Conservation (phyloP, 257 asterid genomes). For the Galeopsis tetrahit region DNA sequence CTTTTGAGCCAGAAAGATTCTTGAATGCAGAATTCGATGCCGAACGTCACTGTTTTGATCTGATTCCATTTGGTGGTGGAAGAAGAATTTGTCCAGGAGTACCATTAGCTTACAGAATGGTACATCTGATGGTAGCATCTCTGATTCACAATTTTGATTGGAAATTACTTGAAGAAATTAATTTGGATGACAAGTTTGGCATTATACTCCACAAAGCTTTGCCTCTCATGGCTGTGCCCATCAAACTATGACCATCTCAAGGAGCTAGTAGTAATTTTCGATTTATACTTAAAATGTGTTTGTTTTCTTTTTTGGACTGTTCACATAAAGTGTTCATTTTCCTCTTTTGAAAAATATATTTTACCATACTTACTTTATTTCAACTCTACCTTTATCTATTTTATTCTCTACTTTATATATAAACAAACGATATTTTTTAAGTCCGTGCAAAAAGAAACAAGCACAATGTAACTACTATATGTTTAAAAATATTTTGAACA, state of each 20-base stretch:
- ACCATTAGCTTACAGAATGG: slow-evolving; percentile 39
- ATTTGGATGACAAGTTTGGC: slow-evolving; percentile 40
- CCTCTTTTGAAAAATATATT: no score
- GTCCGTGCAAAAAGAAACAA: no score
- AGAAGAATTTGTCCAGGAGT: slow-evolving; percentile 40
- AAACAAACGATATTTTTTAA: no score
- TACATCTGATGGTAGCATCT: slow-evolving; percentile 36
- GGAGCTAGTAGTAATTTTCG: no score
- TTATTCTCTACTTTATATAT: no score
- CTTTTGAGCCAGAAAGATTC: slow-evolving; percentile 39
- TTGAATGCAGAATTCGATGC: not conserved
- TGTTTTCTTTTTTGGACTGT: no score
- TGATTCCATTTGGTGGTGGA: slow-evolving; percentile 41
- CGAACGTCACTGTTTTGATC: slow-evolving; percentile 34
- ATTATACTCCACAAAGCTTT: slow-evolving; percentile 43
- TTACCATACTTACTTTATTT: no score
- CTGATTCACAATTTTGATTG: slow-evolving; percentile 40
- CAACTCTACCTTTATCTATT: no score
- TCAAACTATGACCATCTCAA: not conserved
- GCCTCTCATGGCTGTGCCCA: slow-evolving; percentile 40
- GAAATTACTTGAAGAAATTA: slow-evolving; percentile 29
- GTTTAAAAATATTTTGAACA: no score
- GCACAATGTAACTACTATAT: no score
- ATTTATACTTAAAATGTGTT: no score
- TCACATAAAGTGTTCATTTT: no score